These are phyloP conservation scores for Backusella morwellensis DNA, from an alignment of 192 early-diverging fungal species.

Conservation along the genomic window DNA sequence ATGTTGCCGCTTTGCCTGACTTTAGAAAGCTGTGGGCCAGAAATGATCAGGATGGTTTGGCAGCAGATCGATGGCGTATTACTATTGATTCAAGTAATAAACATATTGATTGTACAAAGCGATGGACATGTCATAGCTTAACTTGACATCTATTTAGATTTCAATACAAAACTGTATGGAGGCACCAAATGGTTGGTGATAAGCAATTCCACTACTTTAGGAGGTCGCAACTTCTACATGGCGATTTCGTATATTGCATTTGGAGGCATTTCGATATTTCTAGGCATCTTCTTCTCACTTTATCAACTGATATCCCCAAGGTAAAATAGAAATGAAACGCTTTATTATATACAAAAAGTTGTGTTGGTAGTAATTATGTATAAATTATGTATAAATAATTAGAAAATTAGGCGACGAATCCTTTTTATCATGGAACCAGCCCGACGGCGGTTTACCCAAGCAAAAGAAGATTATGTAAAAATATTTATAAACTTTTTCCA, in stretches of 20 bases:
- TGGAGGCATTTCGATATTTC: conserved; percentile 78
- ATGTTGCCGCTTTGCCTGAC: conserved; percentile 91
- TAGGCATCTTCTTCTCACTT: conserved; percentile 81
- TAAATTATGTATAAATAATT: not conserved
- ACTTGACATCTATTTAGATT: conserved; percentile 41
- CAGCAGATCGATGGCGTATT: conserved; percentile 66
- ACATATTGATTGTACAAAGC: no score
- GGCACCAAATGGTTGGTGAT: conserved; percentile 94
- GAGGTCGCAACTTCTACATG: conserved; percentile 91
- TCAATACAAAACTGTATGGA: conserved; percentile 75
- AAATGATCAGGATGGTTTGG: conserved; percentile 58
- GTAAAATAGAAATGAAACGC: conserved; percentile 29
- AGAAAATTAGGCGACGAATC: conserved; percentile 91
- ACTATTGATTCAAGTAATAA: conserved; percentile 69
- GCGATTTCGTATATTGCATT: conserved; percentile 90
- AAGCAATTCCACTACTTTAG: conserved; percentile 86
- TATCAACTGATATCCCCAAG: conserved; percentile 87
- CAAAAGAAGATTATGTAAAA: conserved; percentile 22
- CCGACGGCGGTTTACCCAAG: conserved; percentile 15
- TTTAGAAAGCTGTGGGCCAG: conserved; percentile 92
- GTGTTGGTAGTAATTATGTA: not conserved
- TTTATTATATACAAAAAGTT: conserved; percentile 3
- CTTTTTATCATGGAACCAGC: conserved; percentile 93
- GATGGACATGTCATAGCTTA: no score
- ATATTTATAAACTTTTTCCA: conserved; percentile 11